Base-by-base conservation (phyloP, 2,329 filamentous ascomycete genomes). In the Venturia carpophila region DNA sequence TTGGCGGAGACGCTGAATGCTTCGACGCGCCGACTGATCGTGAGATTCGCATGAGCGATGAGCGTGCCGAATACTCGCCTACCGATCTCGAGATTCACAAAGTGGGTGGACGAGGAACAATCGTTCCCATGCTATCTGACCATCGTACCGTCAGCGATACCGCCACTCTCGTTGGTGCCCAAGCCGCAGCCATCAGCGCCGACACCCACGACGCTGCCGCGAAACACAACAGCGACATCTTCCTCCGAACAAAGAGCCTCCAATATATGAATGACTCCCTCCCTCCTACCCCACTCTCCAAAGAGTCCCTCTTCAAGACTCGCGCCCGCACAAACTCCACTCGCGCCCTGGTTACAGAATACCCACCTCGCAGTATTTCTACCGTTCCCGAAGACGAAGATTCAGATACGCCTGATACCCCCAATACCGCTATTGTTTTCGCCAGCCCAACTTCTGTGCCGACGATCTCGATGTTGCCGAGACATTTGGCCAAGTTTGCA, bases 211-310 rank as follows among this genome's bases (percentile, higher is more conserved):
- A 49, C 1, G 3, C 7, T 55, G 42, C n/a, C 10, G 24, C 62
- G 9, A 41, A 39, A 13, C 24, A 55, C 13, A 47, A n/a, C 45
- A 42, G 34, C 42, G 34, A 39, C 5, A 17, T 47, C 15, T 47
- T 47, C 19, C 24, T 47, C 34, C 43, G 24, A 47, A 41, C 41
- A 13, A 64, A 64, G 49, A 45, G 47, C 41, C 63, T 64, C 2
- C 47, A 58, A 21, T 64, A 64, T 34, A 56, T 64, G 47, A 64
- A 64, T 17, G 52, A 64, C 24, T 39, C 37, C 17, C 30, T 58
- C 7, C 63, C 63, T 21, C 63, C 63, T 3, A 64, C 63, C 0
- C 63, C 63, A n/a, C 63, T 49, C 6, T 42, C 37, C 47, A 64
- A 64, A 24, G 63, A 64, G 19, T 58, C 52, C 7, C 34, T 58